These are phyloP conservation scores for Ploettnerulaceae sp. DNA, from an alignment of 2,329 filamentous ascomycete species.

Conservation along the genomic window DNA sequence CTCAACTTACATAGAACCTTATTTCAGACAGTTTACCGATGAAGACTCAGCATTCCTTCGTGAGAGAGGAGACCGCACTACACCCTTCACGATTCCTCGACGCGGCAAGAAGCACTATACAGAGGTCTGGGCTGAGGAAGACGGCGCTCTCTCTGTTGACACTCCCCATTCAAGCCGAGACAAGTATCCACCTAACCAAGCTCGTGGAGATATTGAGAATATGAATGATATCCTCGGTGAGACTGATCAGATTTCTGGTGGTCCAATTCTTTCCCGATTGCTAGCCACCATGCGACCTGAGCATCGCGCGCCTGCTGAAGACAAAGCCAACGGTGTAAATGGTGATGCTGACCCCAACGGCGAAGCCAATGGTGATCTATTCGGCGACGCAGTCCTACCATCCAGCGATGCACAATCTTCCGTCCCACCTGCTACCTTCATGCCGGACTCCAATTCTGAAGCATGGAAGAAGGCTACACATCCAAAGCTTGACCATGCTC, in stretches of 20 bases:
- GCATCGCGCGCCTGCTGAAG: slow-evolving; percentile 48
- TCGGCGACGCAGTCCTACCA: slow-evolving; percentile 4
- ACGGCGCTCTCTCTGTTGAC: slow-evolving; percentile 73
- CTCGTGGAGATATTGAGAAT: slow-evolving; percentile 79
- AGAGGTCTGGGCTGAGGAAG: slow-evolving; percentile 92
- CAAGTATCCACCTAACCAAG: slow-evolving; percentile 70
- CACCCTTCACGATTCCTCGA: slow-evolving; percentile 80
- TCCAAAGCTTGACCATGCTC: slow-evolving; percentile 73
- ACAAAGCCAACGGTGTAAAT: slow-evolving; percentile 53
- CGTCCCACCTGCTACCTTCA: slow-evolving; percentile 67
- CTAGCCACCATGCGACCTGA: slow-evolving; percentile 79
- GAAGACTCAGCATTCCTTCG: slow-evolving; percentile 91
- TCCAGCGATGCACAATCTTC: slow-evolving; percentile 28
- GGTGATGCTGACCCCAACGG: slow-evolving; percentile 47
- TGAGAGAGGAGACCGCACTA: slow-evolving; percentile 79
- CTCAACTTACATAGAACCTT: slow-evolving; percentile 86
- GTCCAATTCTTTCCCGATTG: slow-evolving; percentile 77
- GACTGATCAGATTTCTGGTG: slow-evolving; percentile 83
- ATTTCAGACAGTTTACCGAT: slow-evolving; percentile 82
- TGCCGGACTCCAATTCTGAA: slow-evolving; percentile 71
- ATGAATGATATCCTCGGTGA: slow-evolving; percentile 83
- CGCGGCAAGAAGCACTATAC: slow-evolving; percentile 81
- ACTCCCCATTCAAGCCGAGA: slow-evolving; percentile 56
- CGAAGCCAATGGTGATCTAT: slow-evolving; percentile 39
- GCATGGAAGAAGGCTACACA: slow-evolving; percentile 74